A percentile compares a stretch with the other conserved stretches of the same genome.
These are phyloP conservation scores for Neoboletus magnificus DNA, from an alignment of 768 basidiomycete genomes.

Conservation along the genomic window DNA sequence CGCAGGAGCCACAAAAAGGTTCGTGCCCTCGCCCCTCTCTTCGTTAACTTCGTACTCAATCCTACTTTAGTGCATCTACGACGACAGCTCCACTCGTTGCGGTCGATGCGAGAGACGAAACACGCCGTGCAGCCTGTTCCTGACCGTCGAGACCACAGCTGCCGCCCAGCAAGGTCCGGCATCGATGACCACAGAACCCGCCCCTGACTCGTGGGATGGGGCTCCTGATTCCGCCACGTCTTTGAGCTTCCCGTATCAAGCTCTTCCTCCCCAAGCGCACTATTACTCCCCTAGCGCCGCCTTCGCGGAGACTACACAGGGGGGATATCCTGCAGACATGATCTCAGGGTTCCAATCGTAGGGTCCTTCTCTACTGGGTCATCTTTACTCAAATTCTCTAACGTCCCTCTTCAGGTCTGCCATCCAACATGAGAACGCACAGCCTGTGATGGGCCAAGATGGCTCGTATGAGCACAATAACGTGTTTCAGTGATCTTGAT, in stretches of 20 bases:
- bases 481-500: conserved; percentile 12
- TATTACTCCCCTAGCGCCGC: background rate
- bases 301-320: background rate
- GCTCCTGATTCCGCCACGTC: conserved; percentile 3
- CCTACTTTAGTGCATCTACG: conserved; percentile 17
- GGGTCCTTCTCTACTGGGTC: background rate
- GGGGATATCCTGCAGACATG: conserved; percentile 5
- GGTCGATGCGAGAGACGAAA: conserved; percentile 15
- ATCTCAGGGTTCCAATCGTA: conserved; percentile 3
- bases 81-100: conserved; percentile 10
- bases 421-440: conserved; percentile 7
- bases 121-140: conserved; percentile 17
- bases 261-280: background rate
- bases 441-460: conserved; percentile 8
- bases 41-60: background rate
- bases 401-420: conserved; percentile 8
- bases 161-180: conserved; percentile 4
- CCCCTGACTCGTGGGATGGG: conserved; percentile 5
- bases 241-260: background rate
- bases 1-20: conserved; percentile 28
- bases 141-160: background rate
- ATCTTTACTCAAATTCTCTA: background rate
- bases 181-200: background rate
- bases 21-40: background rate
- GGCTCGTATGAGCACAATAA: conserved; percentile 4